Evolutionary conservation across 2,329 filamentous ascomycete species (phyloP).

Genomic region (Aspergillus chevalieri): DNA sequence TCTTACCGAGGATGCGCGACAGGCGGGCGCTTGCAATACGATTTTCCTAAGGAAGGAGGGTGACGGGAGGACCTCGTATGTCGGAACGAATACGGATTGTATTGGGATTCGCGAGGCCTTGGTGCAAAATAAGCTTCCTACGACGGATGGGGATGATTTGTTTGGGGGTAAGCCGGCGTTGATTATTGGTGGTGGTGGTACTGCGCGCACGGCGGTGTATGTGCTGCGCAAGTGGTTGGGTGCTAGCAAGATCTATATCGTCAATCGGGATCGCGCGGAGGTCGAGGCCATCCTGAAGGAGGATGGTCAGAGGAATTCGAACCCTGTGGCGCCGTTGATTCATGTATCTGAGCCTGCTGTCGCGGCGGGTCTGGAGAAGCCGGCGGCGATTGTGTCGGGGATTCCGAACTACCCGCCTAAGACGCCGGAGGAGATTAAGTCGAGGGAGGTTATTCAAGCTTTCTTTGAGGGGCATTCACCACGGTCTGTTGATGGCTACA

Average conservation of each 20-base stretch:
- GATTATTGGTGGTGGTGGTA: conserved; percentile 71
- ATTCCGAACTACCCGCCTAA: conserved; percentile 70
- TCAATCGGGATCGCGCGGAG: conserved; percentile 65
- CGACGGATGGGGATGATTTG: conserved; percentile 8
- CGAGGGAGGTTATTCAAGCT: conserved; percentile 47
- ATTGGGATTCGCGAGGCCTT: conserved; percentile 72
- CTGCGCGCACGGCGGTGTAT: conserved; percentile 71
- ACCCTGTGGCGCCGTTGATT: conserved; percentile 39
- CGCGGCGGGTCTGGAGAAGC: conserved; percentile 52
- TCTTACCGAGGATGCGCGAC: conserved; percentile 64
- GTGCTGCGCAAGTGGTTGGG: conserved; percentile 65
- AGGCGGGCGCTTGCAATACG: conserved; percentile 75
- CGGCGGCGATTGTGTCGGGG: conserved; percentile 65
- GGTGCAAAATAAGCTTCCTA: conserved; percentile 42
- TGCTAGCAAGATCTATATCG: conserved; percentile 64
- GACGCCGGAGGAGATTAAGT: conserved; percentile 56
- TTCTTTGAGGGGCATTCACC: conserved; percentile 25
- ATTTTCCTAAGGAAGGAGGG: conserved; percentile 54
- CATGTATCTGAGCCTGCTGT: conserved; percentile 59
- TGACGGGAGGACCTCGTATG: conserved; percentile 48
- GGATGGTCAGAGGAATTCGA: conserved; percentile 51
- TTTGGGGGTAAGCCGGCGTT: conserved; percentile 56
- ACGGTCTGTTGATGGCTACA: conserved; percentile 35
- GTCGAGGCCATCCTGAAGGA: conserved; percentile 62
- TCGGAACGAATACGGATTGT: conserved; percentile 77